Evolutionary conservation across 2,329 filamentous ascomycete genomes (phyloP).

Genomic region (Penicillium aurantiogriseum): DNA sequence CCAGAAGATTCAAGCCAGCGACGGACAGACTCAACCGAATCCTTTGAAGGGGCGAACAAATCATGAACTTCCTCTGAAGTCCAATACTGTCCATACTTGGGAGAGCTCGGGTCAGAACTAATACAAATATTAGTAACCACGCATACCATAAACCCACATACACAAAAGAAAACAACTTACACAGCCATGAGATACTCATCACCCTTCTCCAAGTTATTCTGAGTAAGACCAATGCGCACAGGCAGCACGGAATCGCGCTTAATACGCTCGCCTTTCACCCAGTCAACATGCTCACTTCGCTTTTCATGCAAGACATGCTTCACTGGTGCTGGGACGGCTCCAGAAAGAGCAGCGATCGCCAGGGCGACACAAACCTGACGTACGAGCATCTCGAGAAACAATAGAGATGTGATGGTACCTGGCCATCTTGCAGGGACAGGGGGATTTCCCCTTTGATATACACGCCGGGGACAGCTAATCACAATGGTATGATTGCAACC

Average conservation of each 20-base stretch:
- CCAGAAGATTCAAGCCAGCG: conserved; percentile 56
- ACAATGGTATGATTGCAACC: conserved; percentile 8
- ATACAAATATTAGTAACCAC: neutral
- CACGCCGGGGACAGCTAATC: neutral
- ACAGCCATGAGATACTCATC: conserved; percentile 47
- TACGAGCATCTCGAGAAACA: conserved; percentile 16
- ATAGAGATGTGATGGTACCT: neutral
- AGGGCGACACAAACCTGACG: conserved; percentile 17
- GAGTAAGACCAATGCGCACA: conserved; percentile 49
- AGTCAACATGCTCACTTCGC: conserved; percentile 35
- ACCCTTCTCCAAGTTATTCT: conserved; percentile 47
- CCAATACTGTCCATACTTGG: conserved; percentile 46
- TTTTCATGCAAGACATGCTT: conserved; percentile 48
- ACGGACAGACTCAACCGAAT: conserved; percentile 52
- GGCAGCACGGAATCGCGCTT: conserved; percentile 40
- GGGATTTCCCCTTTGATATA: conserved; percentile 16
- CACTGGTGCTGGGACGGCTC: conserved; percentile 28
- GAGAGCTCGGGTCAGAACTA: conserved; percentile 44
- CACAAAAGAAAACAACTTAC: conserved; percentile 16
- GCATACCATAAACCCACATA: neutral
- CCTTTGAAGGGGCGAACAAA: conserved; percentile 43
- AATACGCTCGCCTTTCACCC: conserved; percentile 41
- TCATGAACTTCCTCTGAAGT: conserved; percentile 44
- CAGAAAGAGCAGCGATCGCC: conserved; percentile 22
- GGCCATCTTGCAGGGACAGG: neutral